Base-by-base conservation (phyloP, 371 early-diverging fungal species). In the Mortierella sp. region DNA sequence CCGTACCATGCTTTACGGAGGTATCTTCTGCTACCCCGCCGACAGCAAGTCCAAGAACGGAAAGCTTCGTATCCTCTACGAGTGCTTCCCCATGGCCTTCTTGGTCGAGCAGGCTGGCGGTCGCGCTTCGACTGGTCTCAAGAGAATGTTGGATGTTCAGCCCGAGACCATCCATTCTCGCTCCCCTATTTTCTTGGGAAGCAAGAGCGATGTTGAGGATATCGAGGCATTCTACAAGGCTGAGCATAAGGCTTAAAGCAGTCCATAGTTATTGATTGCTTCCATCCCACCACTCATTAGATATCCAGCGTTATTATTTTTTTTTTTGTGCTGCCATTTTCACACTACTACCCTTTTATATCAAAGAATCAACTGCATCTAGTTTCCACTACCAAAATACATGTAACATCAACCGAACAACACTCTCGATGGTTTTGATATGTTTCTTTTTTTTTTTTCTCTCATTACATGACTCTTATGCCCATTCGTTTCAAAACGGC, bases 31-130 rank as follows among this genome's bases (percentile, higher is more conserved):
- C 70, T 90, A 95, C 77, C 96, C 96, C 20, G 92, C 93, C 72
- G 96, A 96, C 79, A 87, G 89, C 69, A 96, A 96, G 85, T 95
- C 95, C 62, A 93, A 92, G 88, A 90, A 91, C 39, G 98, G 96
- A 78, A 99, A 99, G 86, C 94, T 99, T 70, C 91, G 98, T 74
- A 90, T 98, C 55, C 89, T 99, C 37, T 99, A 99, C 86, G 99
- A 99, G 89, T 95, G 97, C 73, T 99, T 98, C 92, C 99, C 98
- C 24, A 99, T 99, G 99, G 93, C 98, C 5, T 93, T 92, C 72
- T 84, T 99, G 68, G 88, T 96, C 57, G 99, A 99, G 86, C 95
- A 97, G 78, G 98, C 98, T 12, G 99, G 99, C 62, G 99, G 99
- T 60, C 93, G 93, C 77, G 96, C 99, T 5, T 88, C 92, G 37